Evolutionary conservation across 805 yeast species (phyloP), one percentile per base, ranked within the genome.

Genomic region (Candida anglica): DNA sequence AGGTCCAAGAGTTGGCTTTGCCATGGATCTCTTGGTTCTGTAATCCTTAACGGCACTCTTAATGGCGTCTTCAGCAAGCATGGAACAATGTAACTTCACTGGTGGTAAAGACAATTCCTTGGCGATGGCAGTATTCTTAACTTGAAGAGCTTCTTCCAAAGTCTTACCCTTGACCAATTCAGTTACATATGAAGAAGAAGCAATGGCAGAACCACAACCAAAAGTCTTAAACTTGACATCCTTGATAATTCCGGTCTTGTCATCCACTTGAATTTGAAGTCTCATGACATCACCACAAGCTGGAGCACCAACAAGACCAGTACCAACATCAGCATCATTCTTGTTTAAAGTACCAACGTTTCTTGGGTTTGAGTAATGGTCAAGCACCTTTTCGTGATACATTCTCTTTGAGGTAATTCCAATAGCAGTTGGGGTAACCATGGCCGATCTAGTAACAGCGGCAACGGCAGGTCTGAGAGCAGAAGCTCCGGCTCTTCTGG

Each of bases 231-330:
- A 93, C 62, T 88, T 91, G 42, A 91, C 98, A 58, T 93, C 96
- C 59, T 86, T 79, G 48, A 93, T 93, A 34, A 86, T 72, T 1
- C 98, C 98, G 16, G 95, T 79, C 37, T 74, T 80, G 51, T 89
- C 97, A 44, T 82, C 81, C 7, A 93, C 98, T 58, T 89, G 79
- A 53, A 93, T 93, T 61, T 93, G 98, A 44, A 93, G 73, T 66
- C 95, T 83, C 96, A 93, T 93, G 28, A 93, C 98, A 68, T 93
- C 98, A 36, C 98, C 98, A 67, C 98, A 93, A 0, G 98, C 98
- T 36, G 98, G 98, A 0, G 98, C 98, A 37, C 98, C 98, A 11
- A 93, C 98, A 28, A 93, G 73, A 1, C 98, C 98, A 1, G 98
- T 93, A 28, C 98, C 98, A 9, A 93, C 97, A 46, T 79, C 76